A percentile compares a stretch with the other conserved stretches of the same genome.
These are phyloP conservation scores for Penicillium crystallinum DNA, from an alignment of 495 filamentous ascomycete genomes.

Conservation along the genomic window DNA sequence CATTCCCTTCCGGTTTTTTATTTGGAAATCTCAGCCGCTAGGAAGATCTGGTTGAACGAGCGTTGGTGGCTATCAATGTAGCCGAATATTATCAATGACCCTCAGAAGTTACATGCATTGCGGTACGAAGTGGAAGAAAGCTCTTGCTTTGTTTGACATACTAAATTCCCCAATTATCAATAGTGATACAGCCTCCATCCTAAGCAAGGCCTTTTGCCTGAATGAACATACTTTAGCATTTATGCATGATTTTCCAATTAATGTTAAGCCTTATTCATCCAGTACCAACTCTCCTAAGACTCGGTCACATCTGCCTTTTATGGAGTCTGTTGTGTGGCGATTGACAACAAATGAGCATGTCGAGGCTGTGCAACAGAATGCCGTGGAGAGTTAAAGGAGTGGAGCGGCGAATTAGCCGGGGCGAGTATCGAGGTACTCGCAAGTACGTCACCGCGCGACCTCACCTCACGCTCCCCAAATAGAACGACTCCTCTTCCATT, in stretches of 20 bases:
- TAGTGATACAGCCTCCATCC: not conserved
- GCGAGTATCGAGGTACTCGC: conserved; percentile 26
- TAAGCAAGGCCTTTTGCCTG: not conserved
- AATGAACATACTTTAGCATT: not conserved
- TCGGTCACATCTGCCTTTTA: not conserved
- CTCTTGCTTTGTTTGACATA: not conserved
- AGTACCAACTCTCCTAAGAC: not conserved
- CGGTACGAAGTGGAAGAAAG: not conserved
- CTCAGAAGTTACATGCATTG: too few species aligned
- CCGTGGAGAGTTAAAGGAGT: not conserved
- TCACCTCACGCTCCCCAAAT: conserved; percentile 22
- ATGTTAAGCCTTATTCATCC: not conserved
- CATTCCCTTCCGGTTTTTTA: not conserved
- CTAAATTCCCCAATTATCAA: not conserved
- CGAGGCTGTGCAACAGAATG: conserved; percentile 2
- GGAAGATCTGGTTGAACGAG: not conserved
- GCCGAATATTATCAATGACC: not conserved
- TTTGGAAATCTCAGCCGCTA: not conserved
- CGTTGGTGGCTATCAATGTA: not conserved
- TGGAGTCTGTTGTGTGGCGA: not conserved
- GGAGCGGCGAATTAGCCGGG: conserved; percentile 18
- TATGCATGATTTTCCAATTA: not conserved
- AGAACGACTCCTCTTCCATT: conserved; percentile 11
- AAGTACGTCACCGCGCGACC: conserved; percentile 42
- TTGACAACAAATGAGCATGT: not conserved